Evolutionary conservation across 805 yeast genomes (phyloP).

Genomic region (Barnettozyma wickerhamii): DNA sequence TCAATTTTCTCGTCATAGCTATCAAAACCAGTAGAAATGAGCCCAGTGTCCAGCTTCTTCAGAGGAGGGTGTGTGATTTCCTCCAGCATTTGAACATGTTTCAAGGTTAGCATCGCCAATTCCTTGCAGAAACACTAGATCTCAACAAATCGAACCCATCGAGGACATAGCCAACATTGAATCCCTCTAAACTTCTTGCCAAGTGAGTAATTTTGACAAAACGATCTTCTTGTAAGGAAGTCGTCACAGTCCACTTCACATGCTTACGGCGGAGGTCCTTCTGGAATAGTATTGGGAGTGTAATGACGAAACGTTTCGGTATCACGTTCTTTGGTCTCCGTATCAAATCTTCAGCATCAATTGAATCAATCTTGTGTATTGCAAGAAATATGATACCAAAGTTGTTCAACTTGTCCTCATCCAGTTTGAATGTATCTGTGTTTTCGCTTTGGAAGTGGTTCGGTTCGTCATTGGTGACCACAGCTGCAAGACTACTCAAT

Average conservation of each 20-base stretch:
- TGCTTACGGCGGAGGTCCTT: no score
- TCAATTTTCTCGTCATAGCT: background rate
- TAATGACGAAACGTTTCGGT: no score
- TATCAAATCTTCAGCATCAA: no score
- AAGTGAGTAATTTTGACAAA: no score
- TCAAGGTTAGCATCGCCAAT: background rate
- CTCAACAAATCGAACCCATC: background rate
- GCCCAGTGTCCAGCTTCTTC: background rate
- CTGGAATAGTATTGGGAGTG: no score
- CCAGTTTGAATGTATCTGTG: background rate
- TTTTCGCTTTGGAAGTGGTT: background rate
- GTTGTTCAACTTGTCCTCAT: no score
- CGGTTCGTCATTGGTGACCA: background rate
- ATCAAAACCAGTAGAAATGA: background rate
- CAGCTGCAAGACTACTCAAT: background rate
- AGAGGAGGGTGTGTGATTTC: background rate
- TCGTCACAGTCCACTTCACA: no score
- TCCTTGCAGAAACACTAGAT: background rate
- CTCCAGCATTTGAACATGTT: background rate
- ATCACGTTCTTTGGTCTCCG: no score
- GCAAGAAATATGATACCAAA: no score
- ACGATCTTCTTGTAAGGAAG: no score
- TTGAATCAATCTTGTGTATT: no score
- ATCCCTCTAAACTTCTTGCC: no score
- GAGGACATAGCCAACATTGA: background rate